These are phyloP conservation scores for Colletotrichum simmondsii DNA, from an alignment of 2,329 filamentous ascomycete genomes.

Conservation along the genomic window DNA sequence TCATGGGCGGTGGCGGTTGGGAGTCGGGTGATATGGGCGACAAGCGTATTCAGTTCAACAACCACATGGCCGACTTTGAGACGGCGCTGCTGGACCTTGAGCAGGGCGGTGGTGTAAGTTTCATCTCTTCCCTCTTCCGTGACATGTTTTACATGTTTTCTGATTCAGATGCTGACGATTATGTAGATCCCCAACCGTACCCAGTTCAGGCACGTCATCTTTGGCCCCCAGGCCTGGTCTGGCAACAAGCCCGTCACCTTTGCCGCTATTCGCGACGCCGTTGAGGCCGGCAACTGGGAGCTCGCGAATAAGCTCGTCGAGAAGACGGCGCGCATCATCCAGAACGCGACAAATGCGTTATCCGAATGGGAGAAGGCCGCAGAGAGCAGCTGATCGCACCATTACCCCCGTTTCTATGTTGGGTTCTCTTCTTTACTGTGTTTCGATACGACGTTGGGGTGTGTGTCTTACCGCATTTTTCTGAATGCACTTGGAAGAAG, in stretches of 20 bases:
- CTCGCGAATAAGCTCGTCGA: slow-evolving; percentile 75
- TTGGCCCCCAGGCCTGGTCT: slow-evolving; percentile 84
- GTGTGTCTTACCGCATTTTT: background rate
- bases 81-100: slow-evolving; percentile 83
- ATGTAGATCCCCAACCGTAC: slow-evolving; percentile 81
- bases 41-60: slow-evolving; percentile 81
- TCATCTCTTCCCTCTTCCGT: background rate
- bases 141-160: slow-evolving; percentile 19
- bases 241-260: slow-evolving; percentile 62
- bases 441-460: background rate
- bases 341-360: slow-evolving; percentile 61
- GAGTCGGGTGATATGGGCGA: slow-evolving; percentile 77
- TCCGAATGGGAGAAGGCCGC: slow-evolving; percentile 26
- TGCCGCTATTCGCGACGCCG: slow-evolving; percentile 85
- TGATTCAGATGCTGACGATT: slow-evolving; percentile 5
- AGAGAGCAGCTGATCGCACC: slow-evolving; percentile 1
- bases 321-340: slow-evolving; percentile 77
- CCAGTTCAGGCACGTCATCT: slow-evolving; percentile 94
- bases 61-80: slow-evolving; percentile 84
- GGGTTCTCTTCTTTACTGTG: background rate
- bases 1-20: slow-evolving; percentile 78
- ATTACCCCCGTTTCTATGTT: background rate
- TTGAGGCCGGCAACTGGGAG: slow-evolving; percentile 78
- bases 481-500: background rate
- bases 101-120: slow-evolving; percentile 75